Conservation (phyloP, 228 moss, liverwort and hornwort species). For the Sphagnum fallax region DNA sequence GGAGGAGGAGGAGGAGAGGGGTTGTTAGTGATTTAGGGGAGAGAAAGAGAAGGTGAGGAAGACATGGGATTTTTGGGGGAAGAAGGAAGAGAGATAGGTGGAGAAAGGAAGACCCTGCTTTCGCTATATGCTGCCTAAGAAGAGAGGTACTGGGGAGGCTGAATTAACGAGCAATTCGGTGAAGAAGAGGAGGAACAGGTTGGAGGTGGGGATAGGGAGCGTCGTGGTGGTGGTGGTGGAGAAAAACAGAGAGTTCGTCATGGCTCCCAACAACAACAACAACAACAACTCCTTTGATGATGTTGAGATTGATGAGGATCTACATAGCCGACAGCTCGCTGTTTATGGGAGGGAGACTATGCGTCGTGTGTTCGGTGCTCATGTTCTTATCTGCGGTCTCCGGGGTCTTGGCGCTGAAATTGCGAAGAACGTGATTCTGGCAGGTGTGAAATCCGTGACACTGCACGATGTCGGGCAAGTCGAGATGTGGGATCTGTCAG, state of each 20-base stretch:
- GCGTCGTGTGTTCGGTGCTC: slow-evolving; percentile 92
- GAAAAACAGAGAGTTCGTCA: slow-evolving; percentile 56
- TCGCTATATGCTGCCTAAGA: slow-evolving; percentile 99
- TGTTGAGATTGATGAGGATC: slow-evolving; percentile 95
- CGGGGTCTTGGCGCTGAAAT: slow-evolving; percentile 89
- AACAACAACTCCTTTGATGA: slow-evolving; percentile 16
- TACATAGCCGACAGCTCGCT: slow-evolving; percentile 98
- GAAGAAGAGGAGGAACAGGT: slow-evolving; percentile 40
- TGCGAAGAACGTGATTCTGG: slow-evolving; percentile 80
- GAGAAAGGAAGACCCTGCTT: slow-evolving; percentile 4
- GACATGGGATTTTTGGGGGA: too few species aligned
- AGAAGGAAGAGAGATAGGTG: too few species aligned
- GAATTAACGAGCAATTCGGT: slow-evolving; percentile 56
- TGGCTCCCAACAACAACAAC: slow-evolving; percentile 70
- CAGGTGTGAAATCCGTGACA: slow-evolving; percentile 89
- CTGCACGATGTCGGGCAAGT: slow-evolving; percentile 65
- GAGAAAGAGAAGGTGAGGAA: too few species aligned
- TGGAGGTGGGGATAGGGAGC: slow-evolving; percentile 39
- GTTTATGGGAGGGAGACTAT: slow-evolving; percentile 97
- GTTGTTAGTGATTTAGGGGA: too few species aligned
- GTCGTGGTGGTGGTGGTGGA: slow-evolving; percentile 43
- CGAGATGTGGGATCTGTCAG: slow-evolving; percentile 70
- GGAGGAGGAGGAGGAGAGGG: too few species aligned
- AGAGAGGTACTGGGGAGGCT: slow-evolving; percentile 93
- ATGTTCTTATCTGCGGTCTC: slow-evolving; percentile 74